Evolutionary conservation across 441 rosid species (phyloP).

Genomic region (Dalechampia spathulata): DNA sequence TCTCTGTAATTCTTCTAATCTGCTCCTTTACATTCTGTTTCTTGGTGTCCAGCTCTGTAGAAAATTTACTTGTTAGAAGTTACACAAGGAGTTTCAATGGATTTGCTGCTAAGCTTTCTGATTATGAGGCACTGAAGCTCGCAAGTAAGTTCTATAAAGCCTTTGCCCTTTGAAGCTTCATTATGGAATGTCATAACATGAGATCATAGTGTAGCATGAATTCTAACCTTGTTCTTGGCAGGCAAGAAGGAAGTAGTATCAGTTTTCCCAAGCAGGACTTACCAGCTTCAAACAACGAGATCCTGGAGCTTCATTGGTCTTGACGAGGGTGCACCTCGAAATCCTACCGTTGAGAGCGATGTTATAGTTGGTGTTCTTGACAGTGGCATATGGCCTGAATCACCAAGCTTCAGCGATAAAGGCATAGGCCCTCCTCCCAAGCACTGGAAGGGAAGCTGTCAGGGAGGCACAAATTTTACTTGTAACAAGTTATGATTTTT

Average conservation of each 20-base stretch:
- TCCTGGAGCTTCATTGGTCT: background rate
- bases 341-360: background rate
- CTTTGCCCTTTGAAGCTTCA: no score
- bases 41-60: constrained; percentile 23
- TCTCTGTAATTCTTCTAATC: no score
- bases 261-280: no score
- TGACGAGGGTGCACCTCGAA: background rate
- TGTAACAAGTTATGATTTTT: constrained; percentile 38
- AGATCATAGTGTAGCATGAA: no score
- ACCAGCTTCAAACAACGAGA: background rate
- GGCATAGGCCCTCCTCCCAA: constrained; percentile 34
- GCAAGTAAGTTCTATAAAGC: constrained; percentile 13
- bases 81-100: constrained; percentile 45
- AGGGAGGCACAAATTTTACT: constrained; percentile 22
- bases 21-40: background rate
- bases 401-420: constrained; percentile 34
- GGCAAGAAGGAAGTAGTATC: background rate
- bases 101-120: constrained; percentile 36
- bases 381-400: constrained; percentile 48
- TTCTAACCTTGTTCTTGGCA: no score
- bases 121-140: constrained; percentile 24
- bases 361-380: background rate
- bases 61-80: constrained; percentile 34
- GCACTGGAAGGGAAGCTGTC: constrained; percentile 44
- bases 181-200: no score